Conservation (phyloP, 345 rosid genomes). For the Salix caprea region DNA sequence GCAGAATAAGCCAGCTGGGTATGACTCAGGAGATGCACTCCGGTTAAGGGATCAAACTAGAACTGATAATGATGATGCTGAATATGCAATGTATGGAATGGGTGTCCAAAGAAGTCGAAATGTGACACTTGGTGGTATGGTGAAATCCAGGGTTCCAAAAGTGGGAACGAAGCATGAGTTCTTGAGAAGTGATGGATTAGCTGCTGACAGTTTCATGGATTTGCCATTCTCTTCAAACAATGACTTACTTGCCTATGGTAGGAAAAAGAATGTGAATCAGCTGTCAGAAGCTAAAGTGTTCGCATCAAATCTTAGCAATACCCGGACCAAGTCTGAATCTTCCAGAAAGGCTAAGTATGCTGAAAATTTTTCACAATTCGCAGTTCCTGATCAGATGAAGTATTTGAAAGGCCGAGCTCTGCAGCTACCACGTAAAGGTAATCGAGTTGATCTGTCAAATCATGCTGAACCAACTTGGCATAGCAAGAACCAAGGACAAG, state of each 20-base stretch:
- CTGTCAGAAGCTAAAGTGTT: constrained; percentile 29
- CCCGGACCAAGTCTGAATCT: constrained; percentile 11
- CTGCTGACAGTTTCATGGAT: constrained; percentile 42
- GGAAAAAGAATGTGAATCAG: constrained; percentile 33
- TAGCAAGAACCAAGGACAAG: constrained; percentile 43
- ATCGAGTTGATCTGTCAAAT: constrained; percentile 43
- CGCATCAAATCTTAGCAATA: constrained; percentile 28
- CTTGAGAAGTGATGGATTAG: constrained; percentile 41
- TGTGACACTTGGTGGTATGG: constrained; percentile 24
- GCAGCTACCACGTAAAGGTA: constrained; percentile 39
- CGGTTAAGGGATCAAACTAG: constrained; percentile 48
- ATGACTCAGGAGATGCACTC: constrained; percentile 40
- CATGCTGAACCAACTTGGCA: constrained; percentile 43
- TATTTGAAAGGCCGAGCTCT: constrained; percentile 41
- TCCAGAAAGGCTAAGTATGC: constrained; percentile 21
- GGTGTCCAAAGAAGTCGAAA: constrained; percentile 48
- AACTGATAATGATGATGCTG: constrained; percentile 33
- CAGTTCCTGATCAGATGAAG: constrained; percentile 54
- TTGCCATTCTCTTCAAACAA: constrained; percentile 55
- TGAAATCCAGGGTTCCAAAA: constrained; percentile 44
- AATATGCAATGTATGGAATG: constrained; percentile 60
- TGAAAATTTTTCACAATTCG: constrained; percentile 38
- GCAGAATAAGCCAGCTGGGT: constrained; percentile 36
- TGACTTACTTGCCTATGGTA: constrained; percentile 39
- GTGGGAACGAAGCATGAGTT: constrained; percentile 49